These are phyloP conservation scores for Pseudoperonospora humuli DNA, from an alignment of 352 stramenopile genomes.

Conservation along the genomic window DNA sequence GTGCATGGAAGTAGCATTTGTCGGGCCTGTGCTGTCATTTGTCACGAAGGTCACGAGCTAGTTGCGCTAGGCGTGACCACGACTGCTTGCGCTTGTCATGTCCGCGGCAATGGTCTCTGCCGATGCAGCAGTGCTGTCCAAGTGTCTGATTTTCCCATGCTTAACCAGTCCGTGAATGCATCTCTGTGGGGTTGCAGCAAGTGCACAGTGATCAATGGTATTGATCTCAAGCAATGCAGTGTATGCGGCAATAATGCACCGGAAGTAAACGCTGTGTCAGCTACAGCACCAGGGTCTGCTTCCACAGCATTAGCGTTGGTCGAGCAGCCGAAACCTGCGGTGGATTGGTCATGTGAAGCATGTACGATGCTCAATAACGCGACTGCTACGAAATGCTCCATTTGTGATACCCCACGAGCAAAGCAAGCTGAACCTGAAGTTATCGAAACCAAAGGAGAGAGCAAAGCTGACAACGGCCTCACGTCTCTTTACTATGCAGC, in stretches of 20 bases:
- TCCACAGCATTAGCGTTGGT: slow-evolving; percentile 43
- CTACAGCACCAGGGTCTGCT: slow-evolving; percentile 25
- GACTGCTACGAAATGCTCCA: slow-evolving; percentile 51
- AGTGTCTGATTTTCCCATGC: slow-evolving; percentile 27
- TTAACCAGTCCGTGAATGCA: slow-evolving; percentile 32
- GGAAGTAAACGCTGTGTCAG: slow-evolving; percentile 2
- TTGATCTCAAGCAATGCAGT: slow-evolving; percentile 42
- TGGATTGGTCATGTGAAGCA: slow-evolving; percentile 63
- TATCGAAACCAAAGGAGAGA: slow-evolving; percentile 12
- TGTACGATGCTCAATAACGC: slow-evolving; percentile 73
- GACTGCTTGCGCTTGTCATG: slow-evolving; percentile 62
- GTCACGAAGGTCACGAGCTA: slow-evolving; percentile 77
- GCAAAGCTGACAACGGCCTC: slow-evolving; percentile 37
- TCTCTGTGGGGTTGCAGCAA: slow-evolving; percentile 69
- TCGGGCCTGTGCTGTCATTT: slow-evolving; percentile 56
- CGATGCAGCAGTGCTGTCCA: slow-evolving; percentile 36
- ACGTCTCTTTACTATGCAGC: slow-evolving; percentile 64
- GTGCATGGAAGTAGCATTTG: slow-evolving; percentile 63
- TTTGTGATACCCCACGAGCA: slow-evolving; percentile 55
- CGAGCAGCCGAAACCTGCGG: slow-evolving; percentile 15
- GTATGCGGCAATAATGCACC: slow-evolving; percentile 47
- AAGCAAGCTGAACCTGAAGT: slow-evolving; percentile 17
- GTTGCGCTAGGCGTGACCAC: slow-evolving; percentile 62
- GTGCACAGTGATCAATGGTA: slow-evolving; percentile 75
- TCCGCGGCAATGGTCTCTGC: slow-evolving; percentile 45